Base-by-base conservation (phyloP, 352 stramenopile genomes). In the Chrysophaeum taylorii region DNA sequence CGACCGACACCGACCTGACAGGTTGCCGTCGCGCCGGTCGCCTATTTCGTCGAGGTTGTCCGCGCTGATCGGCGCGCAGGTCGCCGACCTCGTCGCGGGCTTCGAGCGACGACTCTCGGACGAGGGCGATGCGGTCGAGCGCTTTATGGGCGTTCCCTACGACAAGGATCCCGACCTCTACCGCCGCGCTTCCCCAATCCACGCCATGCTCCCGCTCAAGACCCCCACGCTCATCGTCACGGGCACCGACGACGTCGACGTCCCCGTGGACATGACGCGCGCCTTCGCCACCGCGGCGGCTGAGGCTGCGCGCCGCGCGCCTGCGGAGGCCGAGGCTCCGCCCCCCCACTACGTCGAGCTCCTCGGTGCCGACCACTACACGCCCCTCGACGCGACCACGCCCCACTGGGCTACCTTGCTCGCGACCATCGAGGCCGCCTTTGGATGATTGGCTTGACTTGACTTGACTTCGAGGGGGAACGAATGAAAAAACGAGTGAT, bases 81-180 rank as follows among this genome's bases (percentile, higher is more conserved):
- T 64, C 53, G 53, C 53, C 15, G 53, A 64, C 33, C 53, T 64
- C 12, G 53, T 38, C 29, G 29, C 7, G 7, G 53, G 27, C 12
- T n/a, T 42, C 53, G 15, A 38, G 9, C 27, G 33, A 35, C 7
- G n/a, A 5, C 33, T 64, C 29, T 42, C 29, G 16, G 53, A 64
- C 33, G 53, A 64, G 4, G 53, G 53, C 53, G 53, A 64, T 16
- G 53, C 53, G 12, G 53, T 64, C 53, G 29, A 42, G 53, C 27
- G 12, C 33, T 66, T 66, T 25, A 45, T 66, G 57, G 50, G 50
- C 50, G 50, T 12, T 9, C 33, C 57, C 12, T 9, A 15, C 57
- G 33, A 45, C 2, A 9, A 1, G 21, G 2, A 7, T 31, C 12
- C 2, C 33, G 33, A 4, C 31, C 2, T 9, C 5, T 66, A 66